These are phyloP conservation scores for Neckera pumila DNA, from an alignment of 225 moss, liverwort and hornwort genomes.

Conservation along the genomic window DNA sequence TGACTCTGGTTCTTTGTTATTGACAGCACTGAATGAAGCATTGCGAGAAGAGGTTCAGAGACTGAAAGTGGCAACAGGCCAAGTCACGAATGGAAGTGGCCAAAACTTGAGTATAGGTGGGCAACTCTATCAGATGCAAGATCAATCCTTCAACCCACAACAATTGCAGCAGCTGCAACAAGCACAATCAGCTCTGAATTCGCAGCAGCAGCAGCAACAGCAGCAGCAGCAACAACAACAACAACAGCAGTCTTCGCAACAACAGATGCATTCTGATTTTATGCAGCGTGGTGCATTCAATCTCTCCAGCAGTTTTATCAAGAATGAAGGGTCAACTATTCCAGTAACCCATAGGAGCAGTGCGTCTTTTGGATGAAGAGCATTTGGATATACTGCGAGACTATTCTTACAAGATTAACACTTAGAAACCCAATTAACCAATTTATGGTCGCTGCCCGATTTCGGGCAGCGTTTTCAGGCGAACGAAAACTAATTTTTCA, in stretches of 20 bases:
- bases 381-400: neutral
- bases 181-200: constrained; percentile 39
- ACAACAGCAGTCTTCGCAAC: constrained; percentile 40
- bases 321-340: constrained; percentile 33
- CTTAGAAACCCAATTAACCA: neutral
- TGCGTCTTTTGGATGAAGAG: constrained; percentile 5
- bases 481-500: neutral
- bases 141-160: constrained; percentile 40
- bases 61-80: constrained; percentile 63
- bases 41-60: constrained; percentile 74
- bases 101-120: constrained; percentile 48
- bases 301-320: constrained; percentile 38
- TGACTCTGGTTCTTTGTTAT: neutral
- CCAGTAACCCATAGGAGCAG: constrained; percentile 15
- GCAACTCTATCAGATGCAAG: constrained; percentile 63
- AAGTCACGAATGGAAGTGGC: constrained; percentile 49
- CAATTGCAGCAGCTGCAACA: constrained; percentile 63
- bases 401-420: neutral
- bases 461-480: neutral
- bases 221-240: constrained; percentile 23
- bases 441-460: neutral
- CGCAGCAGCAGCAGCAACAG: neutral
- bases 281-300: constrained; percentile 60
- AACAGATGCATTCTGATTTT: constrained; percentile 50
- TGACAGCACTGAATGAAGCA: constrained; percentile 68